Percentiles rank a stretch among this genome's conserved stretches.
Evolutionary conservation across 192 early-diverging fungal genomes (phyloP).

Genomic region (Entrophospora sp.): DNA sequence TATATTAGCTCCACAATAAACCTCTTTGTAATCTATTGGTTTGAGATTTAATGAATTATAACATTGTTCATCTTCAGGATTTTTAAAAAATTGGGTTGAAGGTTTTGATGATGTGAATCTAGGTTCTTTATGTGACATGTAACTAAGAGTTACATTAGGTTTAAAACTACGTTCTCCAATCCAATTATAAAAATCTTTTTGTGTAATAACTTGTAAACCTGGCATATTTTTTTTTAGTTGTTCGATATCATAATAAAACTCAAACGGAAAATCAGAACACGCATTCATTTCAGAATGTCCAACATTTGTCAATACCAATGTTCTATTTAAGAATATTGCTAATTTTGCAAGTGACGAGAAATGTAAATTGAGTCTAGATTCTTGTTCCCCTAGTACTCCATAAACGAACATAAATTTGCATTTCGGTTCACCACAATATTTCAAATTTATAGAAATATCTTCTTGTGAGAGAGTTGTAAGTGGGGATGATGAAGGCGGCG

Average conservation of each 20-base stretch:
- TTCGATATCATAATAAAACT: conserved; percentile 8
- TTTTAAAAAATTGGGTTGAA: no score
- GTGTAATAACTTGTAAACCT: background rate
- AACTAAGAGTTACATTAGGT: no score
- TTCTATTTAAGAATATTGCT: background rate
- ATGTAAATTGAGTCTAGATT: background rate
- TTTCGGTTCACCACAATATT: background rate
- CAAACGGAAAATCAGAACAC: background rate
- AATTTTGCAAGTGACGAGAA: background rate
- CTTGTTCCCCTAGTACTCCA: background rate
- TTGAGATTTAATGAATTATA: no score
- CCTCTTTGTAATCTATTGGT: no score
- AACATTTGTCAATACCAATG: conserved; percentile 5
- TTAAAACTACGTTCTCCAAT: background rate
- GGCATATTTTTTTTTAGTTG: background rate
- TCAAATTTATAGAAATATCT: conserved; percentile 5
- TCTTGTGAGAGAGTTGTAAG: no score
- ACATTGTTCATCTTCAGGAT: no score
- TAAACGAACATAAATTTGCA: conserved; percentile 11
- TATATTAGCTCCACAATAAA: background rate
- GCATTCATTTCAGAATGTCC: background rate
- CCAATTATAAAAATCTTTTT: background rate
- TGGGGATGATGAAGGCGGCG: no score
- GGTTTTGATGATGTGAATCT: background rate
- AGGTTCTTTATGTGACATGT: background rate